Percentiles rank a stretch among this genome's conserved stretches.
These are phyloP conservation scores for Flagelloscypha sp. DNA, from an alignment of 768 basidiomycete genomes.

Conservation along the genomic window DNA sequence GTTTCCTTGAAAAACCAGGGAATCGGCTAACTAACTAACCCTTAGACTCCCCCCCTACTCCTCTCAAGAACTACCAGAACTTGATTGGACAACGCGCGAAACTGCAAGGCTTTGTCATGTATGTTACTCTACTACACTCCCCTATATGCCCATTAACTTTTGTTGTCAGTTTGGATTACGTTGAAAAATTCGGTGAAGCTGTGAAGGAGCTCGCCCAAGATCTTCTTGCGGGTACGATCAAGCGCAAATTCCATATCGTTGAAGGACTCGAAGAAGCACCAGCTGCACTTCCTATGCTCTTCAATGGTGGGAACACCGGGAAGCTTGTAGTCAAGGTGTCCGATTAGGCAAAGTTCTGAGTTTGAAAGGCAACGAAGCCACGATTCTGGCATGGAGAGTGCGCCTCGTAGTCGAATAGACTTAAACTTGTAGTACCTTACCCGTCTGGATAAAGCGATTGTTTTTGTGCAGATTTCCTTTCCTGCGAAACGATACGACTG, in stretches of 20 bases:
- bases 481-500: too few species aligned
- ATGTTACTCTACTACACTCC: conserved; percentile 14
- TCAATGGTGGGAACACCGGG: conserved; percentile 69
- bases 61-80: conserved; percentile 56
- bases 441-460: too few species aligned
- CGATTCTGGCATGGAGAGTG: too few species aligned
- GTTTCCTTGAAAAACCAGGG: not conserved
- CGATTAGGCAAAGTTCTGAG: too few species aligned
- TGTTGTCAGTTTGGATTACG: conserved; percentile 62
- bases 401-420: too few species aligned
- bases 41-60: conserved; percentile 52
- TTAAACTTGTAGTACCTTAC: too few species aligned
- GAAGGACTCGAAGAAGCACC: conserved; percentile 71
- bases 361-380: too few species aligned
- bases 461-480: too few species aligned
- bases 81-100: conserved; percentile 73
- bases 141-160: not conserved
- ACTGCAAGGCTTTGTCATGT: conserved; percentile 83
- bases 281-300: conserved; percentile 60
- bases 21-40: not conserved
- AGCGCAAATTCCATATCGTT: conserved; percentile 73
- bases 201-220: conserved; percentile 47
- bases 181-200: conserved; percentile 47
- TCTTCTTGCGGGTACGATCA: conserved; percentile 61
- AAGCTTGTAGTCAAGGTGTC: too few species aligned